Evolutionary conservation across 176 grass and related monocot species (phyloP).

Genomic region (Carex parvula): DNA sequence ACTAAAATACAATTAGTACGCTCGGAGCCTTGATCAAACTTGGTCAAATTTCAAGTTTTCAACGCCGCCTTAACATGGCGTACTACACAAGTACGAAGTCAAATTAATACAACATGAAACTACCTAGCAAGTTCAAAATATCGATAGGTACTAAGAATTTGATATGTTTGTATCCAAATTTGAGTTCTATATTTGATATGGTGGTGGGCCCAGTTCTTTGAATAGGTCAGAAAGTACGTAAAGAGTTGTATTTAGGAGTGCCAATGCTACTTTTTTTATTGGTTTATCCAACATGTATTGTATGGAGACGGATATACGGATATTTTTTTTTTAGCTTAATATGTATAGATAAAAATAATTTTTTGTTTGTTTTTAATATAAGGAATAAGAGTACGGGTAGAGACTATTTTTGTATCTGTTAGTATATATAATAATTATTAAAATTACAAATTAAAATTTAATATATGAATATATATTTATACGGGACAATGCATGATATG

Average conservation of each 20-base stretch:
- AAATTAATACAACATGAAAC: background rate
- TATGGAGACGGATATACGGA: too few relatives aligned
- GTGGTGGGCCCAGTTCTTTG: background rate
- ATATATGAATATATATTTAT: too few relatives aligned
- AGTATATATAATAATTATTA: too few relatives aligned
- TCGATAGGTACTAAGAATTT: background rate
- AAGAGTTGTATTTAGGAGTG: background rate
- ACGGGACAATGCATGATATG: too few relatives aligned
- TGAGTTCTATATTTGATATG: background rate
- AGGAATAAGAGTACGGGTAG: too few relatives aligned
- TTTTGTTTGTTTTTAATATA: too few relatives aligned
- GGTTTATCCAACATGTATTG: too few relatives aligned
- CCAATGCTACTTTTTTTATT: too few relatives aligned
- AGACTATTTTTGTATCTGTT: too few relatives aligned
- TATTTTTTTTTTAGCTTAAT: too few relatives aligned
- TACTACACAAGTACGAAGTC: background rate
- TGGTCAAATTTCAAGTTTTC: background rate
- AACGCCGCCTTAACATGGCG: background rate
- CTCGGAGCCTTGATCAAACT: background rate
- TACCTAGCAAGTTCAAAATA: background rate
- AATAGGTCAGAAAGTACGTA: background rate
- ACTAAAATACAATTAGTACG: background rate
- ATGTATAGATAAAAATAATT: too few relatives aligned
- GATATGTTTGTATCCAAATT: background rate
- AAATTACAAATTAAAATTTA: too few relatives aligned